Evolutionary conservation across 495 filamentous ascomycete species (phyloP), one percentile per base, ranked within the genome.

Genomic region (Podospora fimiseda): DNA sequence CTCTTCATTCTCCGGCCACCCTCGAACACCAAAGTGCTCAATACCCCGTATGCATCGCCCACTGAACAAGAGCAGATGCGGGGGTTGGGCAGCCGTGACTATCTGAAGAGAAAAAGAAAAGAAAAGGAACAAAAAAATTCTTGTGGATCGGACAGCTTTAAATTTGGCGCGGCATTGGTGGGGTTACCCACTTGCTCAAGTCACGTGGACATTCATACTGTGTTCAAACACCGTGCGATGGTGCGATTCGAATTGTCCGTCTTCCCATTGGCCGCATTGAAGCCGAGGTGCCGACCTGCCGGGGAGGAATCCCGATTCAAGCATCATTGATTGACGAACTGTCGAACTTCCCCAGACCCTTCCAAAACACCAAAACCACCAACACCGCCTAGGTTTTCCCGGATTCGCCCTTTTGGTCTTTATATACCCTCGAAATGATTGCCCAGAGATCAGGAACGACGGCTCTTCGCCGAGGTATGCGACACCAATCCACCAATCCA

Each of bases 1-100:
- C 76, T 55, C 60, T 70, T 73, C 71, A 41, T 63, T 77, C 74
- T 74, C 62, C 61, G 63, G 65, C 64, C 66, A 62, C 58, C 64
- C 69, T 52, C 56, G 56, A 61, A 64, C 57, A 67, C 70, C 71
- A 56, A 68, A 76, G 66, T 66, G 57, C 59, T 61, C 51, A 50
- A 38, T 43, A 53, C 67, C 63, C 63, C 62, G 60, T 64, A 50
- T 59, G 64, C 68, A 66, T 63, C 64, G 52, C 62, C 60, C 48
- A 64, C 63, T 53, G 56, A 55, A 33, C 5, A 33, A 5, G 54
- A 63, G 53, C 59, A 55, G 56, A 62, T 61, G 70, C 70, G 57
- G 56, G 65, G 66, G 60, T 57, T 64, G 69, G 61, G 63, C 67
- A 64, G 65, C 72, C 72, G 67, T 74, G 57, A 55, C 72, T 77